Evolutionary conservation across 1,284 basidiomycete species (phyloP).

Genomic region (Afroboletus lepidellus): DNA sequence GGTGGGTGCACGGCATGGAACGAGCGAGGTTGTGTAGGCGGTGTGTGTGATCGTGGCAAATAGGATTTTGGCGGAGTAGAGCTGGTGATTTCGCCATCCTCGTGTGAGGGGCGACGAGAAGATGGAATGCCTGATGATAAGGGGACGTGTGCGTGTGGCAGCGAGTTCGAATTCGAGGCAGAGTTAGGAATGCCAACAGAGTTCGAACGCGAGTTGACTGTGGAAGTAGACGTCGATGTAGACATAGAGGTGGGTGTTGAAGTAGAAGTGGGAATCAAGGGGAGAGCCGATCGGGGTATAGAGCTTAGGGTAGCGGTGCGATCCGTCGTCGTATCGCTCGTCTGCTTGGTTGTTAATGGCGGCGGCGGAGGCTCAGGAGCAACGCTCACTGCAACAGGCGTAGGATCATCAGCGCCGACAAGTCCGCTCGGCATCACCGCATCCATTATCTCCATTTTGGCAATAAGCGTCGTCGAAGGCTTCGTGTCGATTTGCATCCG

Average conservation of each 20-base stretch:
- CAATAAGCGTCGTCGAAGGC: constrained; percentile 18
- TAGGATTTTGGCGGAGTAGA: constrained; percentile 36
- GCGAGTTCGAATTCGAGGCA: constrained; percentile 6
- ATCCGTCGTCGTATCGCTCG: constrained; percentile 19
- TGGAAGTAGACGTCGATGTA: constrained; percentile 28
- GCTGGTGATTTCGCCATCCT: constrained; percentile 56
- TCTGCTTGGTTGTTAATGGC: constrained; percentile 30
- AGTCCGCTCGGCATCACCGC: constrained; percentile 23
- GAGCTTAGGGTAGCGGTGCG: background rate
- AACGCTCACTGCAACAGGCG: constrained; percentile 27
- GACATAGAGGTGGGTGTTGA: constrained; percentile 19
- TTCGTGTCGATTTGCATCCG: constrained; percentile 7
- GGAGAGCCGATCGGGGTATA: background rate
- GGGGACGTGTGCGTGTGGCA: background rate
- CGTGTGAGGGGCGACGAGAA: constrained; percentile 38
- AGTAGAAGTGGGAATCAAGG: constrained; percentile 4
- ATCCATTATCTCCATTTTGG: constrained; percentile 37
- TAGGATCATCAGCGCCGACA: constrained; percentile 19
- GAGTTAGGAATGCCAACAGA: constrained; percentile 22
- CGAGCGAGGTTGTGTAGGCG: constrained; percentile 48
- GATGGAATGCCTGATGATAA: constrained; percentile 14
- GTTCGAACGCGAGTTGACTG: constrained; percentile 29
- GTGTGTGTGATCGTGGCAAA: constrained; percentile 39
- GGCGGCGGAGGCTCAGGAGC: constrained; percentile 35
- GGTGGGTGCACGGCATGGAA: constrained; percentile 34